These are phyloP conservation scores for Echium plantagineum DNA, from an alignment of 257 asterid genomes.

Conservation along the genomic window DNA sequence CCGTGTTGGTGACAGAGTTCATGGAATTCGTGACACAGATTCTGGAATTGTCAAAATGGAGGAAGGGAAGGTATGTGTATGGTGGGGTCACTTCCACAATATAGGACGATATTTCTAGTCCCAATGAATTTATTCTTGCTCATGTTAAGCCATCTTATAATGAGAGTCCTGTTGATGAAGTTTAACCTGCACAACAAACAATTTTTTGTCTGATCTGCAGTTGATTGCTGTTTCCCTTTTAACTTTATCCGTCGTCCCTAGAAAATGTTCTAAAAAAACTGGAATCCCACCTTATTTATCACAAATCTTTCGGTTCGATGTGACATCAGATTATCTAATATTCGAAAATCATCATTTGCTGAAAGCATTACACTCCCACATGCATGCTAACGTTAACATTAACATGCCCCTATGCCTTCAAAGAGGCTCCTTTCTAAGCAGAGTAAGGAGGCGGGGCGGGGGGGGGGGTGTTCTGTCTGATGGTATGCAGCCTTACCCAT, in stretches of 20 bases:
- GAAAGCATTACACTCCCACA: too few species aligned
- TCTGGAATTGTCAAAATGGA: slow-evolving; percentile 70
- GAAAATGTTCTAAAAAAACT: not conserved
- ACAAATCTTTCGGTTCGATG: not conserved
- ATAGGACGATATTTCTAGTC: not conserved
- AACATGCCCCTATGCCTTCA: too few species aligned
- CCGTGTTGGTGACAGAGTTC: slow-evolving; percentile 86
- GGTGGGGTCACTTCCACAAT: slow-evolving; percentile 1
- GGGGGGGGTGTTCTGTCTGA: too few species aligned
- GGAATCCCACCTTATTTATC: not conserved
- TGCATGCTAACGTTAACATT: too few species aligned
- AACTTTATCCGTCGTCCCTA: not conserved
- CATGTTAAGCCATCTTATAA: not conserved
- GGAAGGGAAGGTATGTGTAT: slow-evolving; percentile 81
- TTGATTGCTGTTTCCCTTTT: not conserved
- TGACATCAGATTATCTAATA: not conserved
- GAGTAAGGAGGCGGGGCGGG: too few species aligned
- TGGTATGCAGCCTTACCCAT: too few species aligned
- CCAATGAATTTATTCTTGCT: not conserved
- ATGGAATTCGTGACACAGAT: slow-evolving; percentile 65
- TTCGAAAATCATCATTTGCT: not conserved
- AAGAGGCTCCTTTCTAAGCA: too few species aligned
- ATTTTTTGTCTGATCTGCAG: not conserved
- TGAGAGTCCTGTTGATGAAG: not conserved
- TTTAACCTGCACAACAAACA: not conserved